Evolutionary conservation across 108 stramenopile genomes (phyloP), one percentile per base, ranked within the genome.

Genomic region (Cyclotella baltica): DNA sequence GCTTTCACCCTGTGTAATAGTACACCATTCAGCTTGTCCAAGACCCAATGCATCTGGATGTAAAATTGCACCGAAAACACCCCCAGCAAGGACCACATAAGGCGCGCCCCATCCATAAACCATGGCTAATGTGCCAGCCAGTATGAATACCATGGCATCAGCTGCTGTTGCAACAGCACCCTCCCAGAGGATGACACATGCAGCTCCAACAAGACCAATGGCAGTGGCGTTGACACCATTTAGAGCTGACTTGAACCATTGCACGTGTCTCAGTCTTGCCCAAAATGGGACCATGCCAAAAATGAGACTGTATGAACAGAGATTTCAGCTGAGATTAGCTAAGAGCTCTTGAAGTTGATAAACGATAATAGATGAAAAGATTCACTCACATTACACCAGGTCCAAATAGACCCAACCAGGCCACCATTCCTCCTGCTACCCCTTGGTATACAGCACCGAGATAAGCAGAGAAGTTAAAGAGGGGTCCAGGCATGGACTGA

Each of bases 391-490:
- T 89, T 4, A 97, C 77, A 20, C 96, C 96, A 51, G 96, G 96
- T 13, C 93, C 96, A 75, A 97, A 96, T 35, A 98, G 75, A 56
- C 96, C 96, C 53, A 88, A 10, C 71, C 77, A 92, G 10, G 92
- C 96, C 19, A 97, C 78, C 34, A 98, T 62, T 18, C 93, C 96
- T 23, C 97, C 97, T 11, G 88, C 83, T 46, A 98, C 83, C 9
- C 94, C 94, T 50, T 81, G 70, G 73, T 91, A 96, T 18, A 93
- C 90, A 6, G 93, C 96, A 2, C 97, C 97, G 9, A 97, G 70
- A 74, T 92, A 98, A n/a, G 93, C 74, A 37, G 96, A 82, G 62
- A 98, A 96, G 91, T 98, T 98, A 87, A 97, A 97, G 6, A 91
- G 83, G 2, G 90, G 89, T 0, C 89, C 89, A 27, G 90, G 88